These are phyloP conservation scores for Thyridium curvatum DNA, from an alignment of 2,329 filamentous ascomycete species.

Conservation along the genomic window DNA sequence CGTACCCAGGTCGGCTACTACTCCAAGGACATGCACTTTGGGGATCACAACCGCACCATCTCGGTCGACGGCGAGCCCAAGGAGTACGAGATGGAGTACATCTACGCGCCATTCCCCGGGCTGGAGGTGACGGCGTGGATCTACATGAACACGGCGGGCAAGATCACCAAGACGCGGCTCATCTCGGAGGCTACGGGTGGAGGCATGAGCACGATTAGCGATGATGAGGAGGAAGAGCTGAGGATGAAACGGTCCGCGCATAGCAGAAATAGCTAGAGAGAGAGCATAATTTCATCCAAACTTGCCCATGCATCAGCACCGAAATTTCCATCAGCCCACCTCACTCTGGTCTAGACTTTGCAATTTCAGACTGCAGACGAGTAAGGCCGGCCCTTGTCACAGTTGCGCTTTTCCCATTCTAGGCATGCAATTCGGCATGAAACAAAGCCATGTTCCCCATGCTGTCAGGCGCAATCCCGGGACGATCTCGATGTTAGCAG, in stretches of 20 bases:
- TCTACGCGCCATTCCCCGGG: constrained; percentile 44
- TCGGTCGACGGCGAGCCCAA: constrained; percentile 32
- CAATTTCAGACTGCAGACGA: no score
- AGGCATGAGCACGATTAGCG: constrained; percentile 43
- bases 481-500: no score
- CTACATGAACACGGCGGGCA: constrained; percentile 37
- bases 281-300: no score
- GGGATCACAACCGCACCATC: constrained; percentile 42
- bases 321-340: no score
- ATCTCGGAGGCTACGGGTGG: constrained; percentile 46
- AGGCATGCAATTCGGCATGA: no score
- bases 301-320: no score
- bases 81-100: constrained; percentile 45
- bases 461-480: no score
- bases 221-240: constrained; percentile 17
- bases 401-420: no score
- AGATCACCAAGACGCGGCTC: constrained; percentile 43
- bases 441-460: no score
- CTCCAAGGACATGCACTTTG: constrained; percentile 45
- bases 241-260: constrained; percentile 1
- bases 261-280: no score
- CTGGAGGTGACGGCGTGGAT: constrained; percentile 39
- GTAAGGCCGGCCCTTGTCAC: no score
- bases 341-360: no score
- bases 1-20: constrained; percentile 41